Evolutionary conservation across 1,284 basidiomycete genomes (phyloP), one percentile per base, ranked within the genome.

Genomic region (Fomitopsis palustris): DNA sequence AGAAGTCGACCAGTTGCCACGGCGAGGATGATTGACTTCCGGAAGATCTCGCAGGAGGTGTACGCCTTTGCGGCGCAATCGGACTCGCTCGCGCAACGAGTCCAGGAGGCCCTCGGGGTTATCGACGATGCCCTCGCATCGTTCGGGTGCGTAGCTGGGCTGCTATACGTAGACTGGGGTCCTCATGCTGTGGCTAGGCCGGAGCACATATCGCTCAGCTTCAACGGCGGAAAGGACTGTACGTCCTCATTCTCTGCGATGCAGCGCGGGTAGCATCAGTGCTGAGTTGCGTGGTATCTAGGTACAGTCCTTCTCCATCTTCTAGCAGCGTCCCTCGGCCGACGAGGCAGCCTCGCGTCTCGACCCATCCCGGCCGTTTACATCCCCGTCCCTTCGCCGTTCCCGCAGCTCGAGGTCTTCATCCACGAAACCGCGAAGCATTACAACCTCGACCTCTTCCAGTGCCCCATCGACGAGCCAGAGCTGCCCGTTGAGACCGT

Each of bases 211-310:
- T 90, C 92, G 5, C 80, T 99, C 55, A 97, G 94, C 73, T 99
- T 98, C 78, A 99, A 99, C 67, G 96, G 96, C 14, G 96, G 96
- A 47, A 99, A 99, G 73, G 96, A 99, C 71, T 98, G 95, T 95
- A 67, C 68, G 92, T 79, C n/a, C 55, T 21, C 47, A 25, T 27
- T 29, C 51, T 41, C 25, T 17, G 14, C 19, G 27, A 33, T 45
- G 29, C 8, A 6, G 1, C 9, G 25, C 23, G 23, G 42, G 12
- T 23, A 5, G 42, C 53, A 38, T 7, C 51, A 19, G n/a, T n/a
- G n/a, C 45, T 37, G 16, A 35, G 29, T 16, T 21, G 25, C 16
- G 31, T 35, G 49, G 49, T 52, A 35, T 37, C 49, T 52, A 96
- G 95, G 95, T 72, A 98, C 96, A 0, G 95, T 98, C 12, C 83